Evolutionary conservation across 2,329 filamentous ascomycete genomes (phyloP), one percentile per base, ranked within the genome.

Genomic region (Acarospora socialis): DNA sequence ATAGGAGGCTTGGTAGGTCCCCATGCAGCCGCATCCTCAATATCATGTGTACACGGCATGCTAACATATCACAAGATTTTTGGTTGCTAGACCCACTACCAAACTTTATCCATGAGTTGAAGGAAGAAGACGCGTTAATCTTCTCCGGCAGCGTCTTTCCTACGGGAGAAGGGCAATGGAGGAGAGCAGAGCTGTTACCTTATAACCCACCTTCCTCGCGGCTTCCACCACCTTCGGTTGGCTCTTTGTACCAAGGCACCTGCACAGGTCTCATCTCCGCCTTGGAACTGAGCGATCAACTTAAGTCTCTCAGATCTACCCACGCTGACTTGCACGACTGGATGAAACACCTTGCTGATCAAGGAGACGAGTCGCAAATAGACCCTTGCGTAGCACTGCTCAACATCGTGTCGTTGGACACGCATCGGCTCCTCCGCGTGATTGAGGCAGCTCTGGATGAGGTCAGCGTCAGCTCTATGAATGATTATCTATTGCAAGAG

Each of bases 401-500:
- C 26, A 26, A 43, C n/a, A 48, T 52, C 21, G 42, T 49, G 12
- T 16, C 36, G 3, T 36, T 35, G 14, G 47, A 52, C 36, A 43
- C 42, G 9, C 34, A 36, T 10, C 37, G 42, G 4, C 35, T 51
- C 5, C 34, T 51, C 13, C 34, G 36, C 19, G 32, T 43, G 7
- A 35, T 51, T 24, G 29, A 40, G 17, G 40, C 32, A n/a, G 33
- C 43, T 20, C 30, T 51, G 12, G 40, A 45, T 20, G 40, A 43
- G 22, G 41, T 52, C 7, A 46, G 45, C 13, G 32, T 30, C 3
- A 37, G 42, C 4, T 40, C 49, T 19, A 27, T 47, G 2, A 41
- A 51, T 19, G 49, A 52, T 18, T 30, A 29, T 7, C 43, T 28
- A n/a, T 43, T 52, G 34, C 47, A 52, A 33, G 45, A 45, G 14